Evolutionary conservation across 2,329 filamentous ascomycete genomes (phyloP), one percentile per base, ranked within the genome.

Genomic region (Colletotrichum sp.): DNA sequence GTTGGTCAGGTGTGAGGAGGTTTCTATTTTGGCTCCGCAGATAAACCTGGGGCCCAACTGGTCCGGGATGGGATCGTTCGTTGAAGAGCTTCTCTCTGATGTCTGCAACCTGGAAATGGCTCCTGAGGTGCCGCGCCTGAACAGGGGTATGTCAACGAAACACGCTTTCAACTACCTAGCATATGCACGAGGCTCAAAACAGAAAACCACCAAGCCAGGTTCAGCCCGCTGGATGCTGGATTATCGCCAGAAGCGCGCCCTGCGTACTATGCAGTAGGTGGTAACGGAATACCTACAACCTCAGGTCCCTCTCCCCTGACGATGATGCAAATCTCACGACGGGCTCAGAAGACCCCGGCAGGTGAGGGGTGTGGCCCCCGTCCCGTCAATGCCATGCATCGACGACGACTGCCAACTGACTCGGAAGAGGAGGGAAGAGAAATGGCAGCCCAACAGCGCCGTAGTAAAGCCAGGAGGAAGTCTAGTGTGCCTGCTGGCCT

Each of bases 161-260:
- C 62, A 63, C 55, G 36, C 72, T 62, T 32, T 52, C 39, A 55
- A 66, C 63, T 26, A 67, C 52, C 62, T 67, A 67, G 62, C 68
- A 63, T 36, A 75, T 75, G 72, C 72, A 75, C 52, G 68, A 62
- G 34, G 72, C 72, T 67, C 68, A 30, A 75, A 75, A 57, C 52
- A 68, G 68, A 69, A 75, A 62, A 52, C 44, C n/a, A 52, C 5
- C 63, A n/a, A 63, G 60, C 59, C 68, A 72, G 34, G 55, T 62
- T 15, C 28, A 22, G 62, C 44, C 44, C 24, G 30, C 39, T 69
- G 64, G 66, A 63, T 63, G 39, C 66, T 24, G 32, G 10, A 16
- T 59, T 57, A 59, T 74, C 66, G 71, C 71, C 66, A 65, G 26
- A 74, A 59, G 71, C 71, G 66, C 68, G 26, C 55, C 22, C 52